Base-by-base conservation (phyloP, 805 yeast species). In the Cyberlindnera nakhonratchasimensis region DNA sequence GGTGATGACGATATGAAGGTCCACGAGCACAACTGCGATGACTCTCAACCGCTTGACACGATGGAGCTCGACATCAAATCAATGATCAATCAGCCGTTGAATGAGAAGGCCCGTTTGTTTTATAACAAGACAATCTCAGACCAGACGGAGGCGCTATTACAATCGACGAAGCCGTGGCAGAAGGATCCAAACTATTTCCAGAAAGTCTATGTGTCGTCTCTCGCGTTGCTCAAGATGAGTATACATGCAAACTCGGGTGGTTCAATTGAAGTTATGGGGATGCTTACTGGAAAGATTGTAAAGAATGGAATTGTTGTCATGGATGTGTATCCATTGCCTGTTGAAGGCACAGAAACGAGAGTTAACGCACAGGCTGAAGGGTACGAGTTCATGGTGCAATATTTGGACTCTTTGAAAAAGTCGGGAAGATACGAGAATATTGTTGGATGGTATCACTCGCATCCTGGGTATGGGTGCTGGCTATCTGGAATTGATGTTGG, bases 381-480 rank as follows among this genome's bases (percentile, higher is more conserved):
- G 0, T 90, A 90, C 62, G 98, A 91, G 61, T 93, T 83, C 60
- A 90, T 93, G 96, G 93, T 90, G 2, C 82, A 79, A 46, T 89
- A 86, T 61, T 66, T 86, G 39, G 81, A 81, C 41, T 67, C 72
- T 31, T 61, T 77, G 47, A 75, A 76, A 55, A 62, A 66, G 20
- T 66, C 72, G 16, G 77, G 77, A 1, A 62, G 75, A n/a, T 46
- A 59, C n/a, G 82, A 85, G 48, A 75, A 85, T 52, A 84, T 91
- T 18, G 86, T 93, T 13, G 99, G 99, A 9, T 91, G 99, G 99
- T 91, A 93, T 64, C 99, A 91, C 63, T 88, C 98, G 72, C 99
- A 91, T 62, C 99, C 99, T 0, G 96, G 96, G 0, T 91, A 89
- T 62, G 97, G 96, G 14, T 90, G 97, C 61, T 91, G 97, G 96